Evolutionary conservation across 1,139 yeast genomes (phyloP).

Genomic region (Kazachstania sp.): DNA sequence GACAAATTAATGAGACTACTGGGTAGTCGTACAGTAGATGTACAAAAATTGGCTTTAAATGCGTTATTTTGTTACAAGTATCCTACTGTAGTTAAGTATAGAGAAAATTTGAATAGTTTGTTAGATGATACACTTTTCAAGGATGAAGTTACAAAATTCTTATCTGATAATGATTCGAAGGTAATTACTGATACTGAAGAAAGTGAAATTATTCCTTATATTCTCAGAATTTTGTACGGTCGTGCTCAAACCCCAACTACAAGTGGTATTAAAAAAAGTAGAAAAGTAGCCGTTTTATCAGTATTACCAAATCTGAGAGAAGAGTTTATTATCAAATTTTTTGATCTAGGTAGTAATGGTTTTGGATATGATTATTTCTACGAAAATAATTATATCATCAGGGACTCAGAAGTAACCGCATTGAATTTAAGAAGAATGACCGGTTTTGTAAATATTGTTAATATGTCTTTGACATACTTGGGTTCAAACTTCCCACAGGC

Average conservation of each 20-base stretch:
- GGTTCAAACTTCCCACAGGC: slow-evolving; percentile 51
- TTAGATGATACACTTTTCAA: slow-evolving; percentile 77
- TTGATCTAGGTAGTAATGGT: slow-evolving; percentile 53
- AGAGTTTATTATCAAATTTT: slow-evolving; percentile 48
- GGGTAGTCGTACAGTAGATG: slow-evolving; percentile 51
- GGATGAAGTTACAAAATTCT: slow-evolving; percentile 68
- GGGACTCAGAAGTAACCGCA: slow-evolving; percentile 19
- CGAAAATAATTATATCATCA: slow-evolving; percentile 22
- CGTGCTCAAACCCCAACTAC: slow-evolving; percentile 55
- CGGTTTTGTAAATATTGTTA: slow-evolving; percentile 66
- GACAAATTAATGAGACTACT: slow-evolving; percentile 48
- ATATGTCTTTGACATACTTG: slow-evolving; percentile 53
- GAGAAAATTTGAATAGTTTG: slow-evolving; percentile 63
- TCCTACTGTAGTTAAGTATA: slow-evolving; percentile 53
- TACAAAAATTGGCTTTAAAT: slow-evolving; percentile 67
- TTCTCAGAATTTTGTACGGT: slow-evolving; percentile 77
- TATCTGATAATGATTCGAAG: slow-evolving; percentile 45
- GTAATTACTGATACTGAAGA: slow-evolving; percentile 56
- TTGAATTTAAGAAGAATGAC: slow-evolving; percentile 43
- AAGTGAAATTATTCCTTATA: slow-evolving; percentile 54
- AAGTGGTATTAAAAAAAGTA: slow-evolving; percentile 63
- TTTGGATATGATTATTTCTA: slow-evolving; percentile 39
- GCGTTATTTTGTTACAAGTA: slow-evolving; percentile 63
- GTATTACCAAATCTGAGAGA: slow-evolving; percentile 57
- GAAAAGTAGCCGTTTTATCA: slow-evolving; percentile 69